Percentiles rank a stretch among this genome's conserved stretches.
These are phyloP conservation scores for Pythium folliculosum DNA, from an alignment of 352 stramenopile species.

Conservation along the genomic window DNA sequence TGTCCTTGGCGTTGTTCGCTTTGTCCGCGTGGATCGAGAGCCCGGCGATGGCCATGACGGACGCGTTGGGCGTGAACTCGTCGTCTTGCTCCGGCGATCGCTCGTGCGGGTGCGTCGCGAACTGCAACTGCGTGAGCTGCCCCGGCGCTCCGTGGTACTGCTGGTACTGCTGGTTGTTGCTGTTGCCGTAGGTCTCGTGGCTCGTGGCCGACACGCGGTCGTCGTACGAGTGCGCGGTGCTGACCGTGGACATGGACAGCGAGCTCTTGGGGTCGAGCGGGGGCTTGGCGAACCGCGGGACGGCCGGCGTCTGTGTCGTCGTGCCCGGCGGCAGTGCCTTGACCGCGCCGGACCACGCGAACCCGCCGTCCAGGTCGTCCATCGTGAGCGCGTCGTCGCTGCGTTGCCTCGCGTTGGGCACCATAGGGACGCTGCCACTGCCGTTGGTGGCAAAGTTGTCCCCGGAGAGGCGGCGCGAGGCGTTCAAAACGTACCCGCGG, in stretches of 20 bases:
- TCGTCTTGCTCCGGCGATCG: conserved; percentile 31
- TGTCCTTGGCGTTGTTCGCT: conserved; percentile 7
- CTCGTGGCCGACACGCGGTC: conserved; percentile 25
- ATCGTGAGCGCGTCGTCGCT: conserved; percentile 27
- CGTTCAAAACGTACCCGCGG: neutral
- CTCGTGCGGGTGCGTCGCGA: conserved; percentile 6
- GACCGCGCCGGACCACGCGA: conserved; percentile 5
- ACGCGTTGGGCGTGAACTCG: conserved; percentile 39
- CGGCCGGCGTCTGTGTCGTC: neutral
- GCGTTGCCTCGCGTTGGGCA: neutral
- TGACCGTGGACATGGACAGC: conserved; percentile 60
- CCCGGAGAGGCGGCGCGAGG: neutral
- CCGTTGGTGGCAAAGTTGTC: conserved; percentile 2
- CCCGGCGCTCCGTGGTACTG: neutral
- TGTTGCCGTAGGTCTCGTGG: conserved; percentile 30
- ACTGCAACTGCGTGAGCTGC: conserved; percentile 21
- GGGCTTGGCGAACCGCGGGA: conserved; percentile 5
- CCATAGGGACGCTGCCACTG: neutral
- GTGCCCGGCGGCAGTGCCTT: neutral
- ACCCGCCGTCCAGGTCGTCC: conserved; percentile 30
- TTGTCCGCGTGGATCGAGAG: conserved; percentile 34
- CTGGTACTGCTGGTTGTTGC: neutral
- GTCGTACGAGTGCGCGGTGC: conserved; percentile 56
- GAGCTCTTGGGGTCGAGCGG: conserved; percentile 16
- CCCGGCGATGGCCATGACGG: conserved; percentile 55